Base-by-base conservation (phyloP, 2,329 filamentous ascomycete species). In the Amesomyces nigricolor region DNA sequence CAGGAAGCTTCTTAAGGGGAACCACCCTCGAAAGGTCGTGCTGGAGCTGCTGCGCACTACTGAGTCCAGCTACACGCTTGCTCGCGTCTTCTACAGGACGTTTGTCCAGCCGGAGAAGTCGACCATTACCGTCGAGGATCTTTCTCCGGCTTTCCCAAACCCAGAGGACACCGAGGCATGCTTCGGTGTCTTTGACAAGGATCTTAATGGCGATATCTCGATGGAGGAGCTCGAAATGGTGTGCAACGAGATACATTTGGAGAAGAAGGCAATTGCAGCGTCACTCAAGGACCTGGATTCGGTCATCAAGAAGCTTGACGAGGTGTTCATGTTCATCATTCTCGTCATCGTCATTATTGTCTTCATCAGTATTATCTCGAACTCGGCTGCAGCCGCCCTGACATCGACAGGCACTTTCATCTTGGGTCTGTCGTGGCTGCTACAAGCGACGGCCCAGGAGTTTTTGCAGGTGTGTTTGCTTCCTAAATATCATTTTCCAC, bases 211-310 rank as follows among this genome's bases (percentile, higher is more conserved):
- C 4, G 92, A 97, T 66, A 95, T 96, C 48, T 95, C 89, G 0
- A 91, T 96, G 82, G 90, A 96, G 65, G 92, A 96, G 68, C 81
- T 97, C 19, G 91, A 96, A 70, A 84, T 89, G 19, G 91, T 95
- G 22, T 95, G 90, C 71, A 91, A 95, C 50, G 92, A 97, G 67
- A 94, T 96, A 61, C 91, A 92, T 37, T 83, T 92, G 14, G 92
- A 97, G 74, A 88, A 92, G 67, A 97, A 96, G 70, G 90, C 91
- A 7, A 96, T 97, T 63, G 92, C 91, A 0, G 92, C 91, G 1
- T 96, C 91, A 0, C 77, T 97, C 57, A 96, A 96, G 72, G 92
- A 97, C 73, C 76, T 97, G 11, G 92, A 97, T 71, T 95, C 89
- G 0, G 92, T 97, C 14, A 91, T 96, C 47, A 81, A 85, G 61